These are phyloP conservation scores for Saussurea involucrata DNA, from an alignment of 129 eudicot species.

Conservation along the genomic window DNA sequence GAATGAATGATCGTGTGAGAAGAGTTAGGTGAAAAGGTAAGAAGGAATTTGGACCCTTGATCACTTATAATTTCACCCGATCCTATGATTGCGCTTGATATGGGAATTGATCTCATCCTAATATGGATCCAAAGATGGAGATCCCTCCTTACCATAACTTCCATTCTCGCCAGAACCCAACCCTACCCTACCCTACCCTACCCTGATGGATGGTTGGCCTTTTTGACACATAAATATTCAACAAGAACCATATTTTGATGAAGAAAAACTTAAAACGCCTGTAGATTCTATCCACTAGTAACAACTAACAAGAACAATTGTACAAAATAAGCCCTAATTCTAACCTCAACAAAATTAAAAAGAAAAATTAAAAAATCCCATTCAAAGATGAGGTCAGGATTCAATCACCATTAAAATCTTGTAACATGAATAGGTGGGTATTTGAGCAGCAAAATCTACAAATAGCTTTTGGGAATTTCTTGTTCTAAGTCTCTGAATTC, in stretches of 20 bases:
- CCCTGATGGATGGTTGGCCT: neutral
- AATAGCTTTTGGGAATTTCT: conserved; percentile 65
- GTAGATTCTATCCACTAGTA: neutral
- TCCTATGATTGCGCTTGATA: too few species aligned
- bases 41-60: too few species aligned
- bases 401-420: neutral
- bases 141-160: too few species aligned
- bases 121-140: too few species aligned
- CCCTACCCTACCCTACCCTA: too few species aligned
- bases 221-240: neutral
- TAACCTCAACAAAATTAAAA: neutral
- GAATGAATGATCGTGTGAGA: too few species aligned
- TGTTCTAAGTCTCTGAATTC: conserved; percentile 84
- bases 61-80: too few species aligned
- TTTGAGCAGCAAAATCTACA: conserved; percentile 34
- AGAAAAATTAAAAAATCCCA: neutral
- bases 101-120: too few species aligned
- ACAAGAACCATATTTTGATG: neutral
- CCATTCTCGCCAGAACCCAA: too few species aligned
- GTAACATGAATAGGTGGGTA: too few species aligned
- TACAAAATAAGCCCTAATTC: neutral
- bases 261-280: neutral
- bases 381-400: neutral
- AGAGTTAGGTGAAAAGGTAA: too few species aligned
- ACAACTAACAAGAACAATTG: neutral